Percentiles rank a stretch among this genome's conserved stretches.
These are phyloP conservation scores for Vigna trinervia DNA, from an alignment of 306 rosid genomes.

Conservation along the genomic window DNA sequence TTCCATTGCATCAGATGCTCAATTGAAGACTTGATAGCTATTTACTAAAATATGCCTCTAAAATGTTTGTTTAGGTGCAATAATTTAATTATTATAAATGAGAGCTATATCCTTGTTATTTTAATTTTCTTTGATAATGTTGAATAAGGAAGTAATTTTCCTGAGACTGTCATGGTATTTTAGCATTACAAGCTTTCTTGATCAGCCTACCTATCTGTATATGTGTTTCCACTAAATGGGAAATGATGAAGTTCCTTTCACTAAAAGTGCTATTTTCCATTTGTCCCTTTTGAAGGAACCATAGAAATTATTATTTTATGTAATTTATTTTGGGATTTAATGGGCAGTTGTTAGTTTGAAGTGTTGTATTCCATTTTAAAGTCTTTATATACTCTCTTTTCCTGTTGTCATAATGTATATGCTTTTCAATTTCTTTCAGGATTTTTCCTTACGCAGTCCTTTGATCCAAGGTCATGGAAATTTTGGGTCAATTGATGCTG, in stretches of 20 bases:
- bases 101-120: background rate
- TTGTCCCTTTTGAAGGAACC: conserved; percentile 7
- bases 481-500: conserved; percentile 97
- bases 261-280: background rate
- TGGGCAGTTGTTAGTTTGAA: background rate
- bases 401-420: conserved; percentile 1
- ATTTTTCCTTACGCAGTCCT: conserved; percentile 85
- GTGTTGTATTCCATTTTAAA: conserved; percentile 9
- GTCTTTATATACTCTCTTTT: conserved; percentile 1
- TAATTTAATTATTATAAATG: background rate
- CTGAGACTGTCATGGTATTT: background rate
- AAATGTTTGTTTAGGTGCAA: background rate
- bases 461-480: conserved; percentile 97
- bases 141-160: conserved; percentile 10
- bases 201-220: background rate
- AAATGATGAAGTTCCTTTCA: background rate
- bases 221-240: background rate
- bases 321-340: conserved; percentile 18
- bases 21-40: background rate
- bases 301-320: background rate
- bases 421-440: conserved; percentile 56
- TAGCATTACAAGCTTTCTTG: conserved; percentile 10
- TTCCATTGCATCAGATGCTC: too few relatives aligned
- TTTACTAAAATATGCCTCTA: background rate
- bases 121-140: conserved; percentile 4